These are phyloP conservation scores for Fusarium clavum DNA, from an alignment of 2,329 filamentous ascomycete genomes.

Conservation along the genomic window DNA sequence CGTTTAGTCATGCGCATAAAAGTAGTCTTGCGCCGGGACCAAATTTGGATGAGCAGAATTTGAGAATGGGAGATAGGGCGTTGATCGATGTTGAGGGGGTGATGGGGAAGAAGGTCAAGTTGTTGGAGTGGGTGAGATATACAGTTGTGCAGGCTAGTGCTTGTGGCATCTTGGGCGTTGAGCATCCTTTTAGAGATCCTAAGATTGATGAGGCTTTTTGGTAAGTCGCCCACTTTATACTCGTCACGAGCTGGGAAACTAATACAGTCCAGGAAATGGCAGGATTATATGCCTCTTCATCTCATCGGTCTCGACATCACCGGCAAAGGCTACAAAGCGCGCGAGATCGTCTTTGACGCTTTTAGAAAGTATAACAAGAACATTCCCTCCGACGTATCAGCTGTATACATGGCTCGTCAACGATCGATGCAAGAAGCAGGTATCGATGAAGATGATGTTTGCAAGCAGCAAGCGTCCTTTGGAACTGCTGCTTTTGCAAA, in stretches of 20 bases:
- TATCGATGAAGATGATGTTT: slow-evolving; percentile 24
- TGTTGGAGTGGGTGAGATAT: slow-evolving; percentile 23
- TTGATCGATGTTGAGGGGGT: slow-evolving; percentile 15
- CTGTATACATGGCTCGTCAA: slow-evolving; percentile 18
- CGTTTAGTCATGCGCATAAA: slow-evolving; percentile 28
- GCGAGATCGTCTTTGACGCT: slow-evolving; percentile 33
- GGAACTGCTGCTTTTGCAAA: slow-evolving; percentile 32
- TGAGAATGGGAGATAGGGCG: slow-evolving; percentile 28
- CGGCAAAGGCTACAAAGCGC: slow-evolving; percentile 27
- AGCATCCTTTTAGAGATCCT: slow-evolving; percentile 35
- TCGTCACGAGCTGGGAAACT: neutral
- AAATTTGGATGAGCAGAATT: slow-evolving; percentile 31
- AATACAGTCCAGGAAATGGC: slow-evolving; percentile 26
- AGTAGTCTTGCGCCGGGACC: slow-evolving; percentile 15
- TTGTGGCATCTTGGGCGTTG: slow-evolving; percentile 32
- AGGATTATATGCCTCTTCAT: slow-evolving; percentile 27
- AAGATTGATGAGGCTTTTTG: slow-evolving; percentile 31
- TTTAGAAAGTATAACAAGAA: slow-evolving; percentile 30
- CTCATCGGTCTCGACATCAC: slow-evolving; percentile 25
- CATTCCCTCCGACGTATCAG: slow-evolving; percentile 24
- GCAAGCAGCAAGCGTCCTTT: slow-evolving; percentile 35
- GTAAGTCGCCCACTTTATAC: neutral
- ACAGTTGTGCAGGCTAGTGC: slow-evolving; percentile 37
- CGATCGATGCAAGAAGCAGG: slow-evolving; percentile 23
- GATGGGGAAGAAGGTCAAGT: neutral